phyloP scores from a whole-genome alignment of 202 grass and related monocot species.

The Zoysia matrella region DNA sequence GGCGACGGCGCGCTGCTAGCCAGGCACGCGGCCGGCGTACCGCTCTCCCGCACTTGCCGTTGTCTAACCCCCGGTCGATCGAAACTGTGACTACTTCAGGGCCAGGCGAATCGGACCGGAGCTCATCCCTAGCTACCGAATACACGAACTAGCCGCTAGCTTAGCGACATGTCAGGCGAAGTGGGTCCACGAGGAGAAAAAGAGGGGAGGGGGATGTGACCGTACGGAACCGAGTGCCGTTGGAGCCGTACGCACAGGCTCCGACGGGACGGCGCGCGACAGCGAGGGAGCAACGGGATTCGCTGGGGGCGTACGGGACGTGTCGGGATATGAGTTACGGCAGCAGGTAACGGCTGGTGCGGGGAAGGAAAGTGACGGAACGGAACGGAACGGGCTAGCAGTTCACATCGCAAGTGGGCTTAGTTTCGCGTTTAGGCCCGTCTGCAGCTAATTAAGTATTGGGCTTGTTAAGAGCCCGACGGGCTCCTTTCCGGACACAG shows the following conservation, averaged over 20 bases:
- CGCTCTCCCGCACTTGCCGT: not conserved
- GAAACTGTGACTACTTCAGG: not conserved
- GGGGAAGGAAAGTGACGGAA: not conserved
- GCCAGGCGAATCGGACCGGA: slow-evolving; percentile 11
- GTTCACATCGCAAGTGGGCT: too few relatives aligned
- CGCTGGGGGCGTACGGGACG: not conserved
- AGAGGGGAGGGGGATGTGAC: not conserved
- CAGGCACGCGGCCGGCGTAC: slow-evolving; percentile 11
- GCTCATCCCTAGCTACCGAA: not conserved
- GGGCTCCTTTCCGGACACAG: too few relatives aligned
- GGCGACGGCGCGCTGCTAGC: not conserved
- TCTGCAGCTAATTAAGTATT: not conserved
- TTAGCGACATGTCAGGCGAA: too few relatives aligned
- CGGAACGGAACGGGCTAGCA: not conserved
- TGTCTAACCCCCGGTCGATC: slow-evolving; percentile 2
- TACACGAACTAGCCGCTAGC: too few relatives aligned
- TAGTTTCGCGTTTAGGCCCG: too few relatives aligned
- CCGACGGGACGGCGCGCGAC: not conserved
- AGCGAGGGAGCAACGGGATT: not conserved
- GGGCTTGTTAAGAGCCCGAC: not conserved
- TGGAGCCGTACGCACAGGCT: not conserved
- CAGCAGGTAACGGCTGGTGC: not conserved
- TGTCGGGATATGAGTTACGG: not conserved
- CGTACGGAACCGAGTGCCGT: not conserved
- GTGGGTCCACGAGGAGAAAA: not conserved